phyloP scores from a whole-genome alignment of 2,329 filamentous ascomycete genomes.

The Alternaria tenuissima region DNA sequence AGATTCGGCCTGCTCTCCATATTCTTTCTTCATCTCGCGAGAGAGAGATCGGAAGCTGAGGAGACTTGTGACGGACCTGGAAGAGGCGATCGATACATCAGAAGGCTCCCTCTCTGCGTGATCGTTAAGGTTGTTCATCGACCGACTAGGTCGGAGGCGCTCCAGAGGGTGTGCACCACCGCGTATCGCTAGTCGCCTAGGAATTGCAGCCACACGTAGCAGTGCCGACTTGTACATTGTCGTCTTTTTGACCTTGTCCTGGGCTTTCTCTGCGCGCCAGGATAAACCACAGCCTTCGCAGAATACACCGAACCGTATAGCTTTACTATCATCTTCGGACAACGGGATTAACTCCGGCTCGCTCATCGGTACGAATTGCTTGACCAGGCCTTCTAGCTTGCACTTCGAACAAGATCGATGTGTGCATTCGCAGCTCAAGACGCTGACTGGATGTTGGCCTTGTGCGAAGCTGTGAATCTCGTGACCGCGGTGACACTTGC shows the following conservation, averaged over 20 bases:
- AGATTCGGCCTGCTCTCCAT: constrained; percentile 27
- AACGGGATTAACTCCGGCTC: constrained; percentile 32
- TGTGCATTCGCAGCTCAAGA: constrained; percentile 32
- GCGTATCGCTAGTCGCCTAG: constrained; percentile 20
- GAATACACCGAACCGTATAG: constrained; percentile 34
- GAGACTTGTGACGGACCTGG: constrained; percentile 21
- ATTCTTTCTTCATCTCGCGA: constrained; percentile 19
- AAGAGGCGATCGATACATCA: background rate
- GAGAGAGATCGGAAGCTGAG: constrained; percentile 19
- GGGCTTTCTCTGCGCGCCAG: constrained; percentile 27
- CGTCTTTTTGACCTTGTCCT: constrained; percentile 13
- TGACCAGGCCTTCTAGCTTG: constrained; percentile 27
- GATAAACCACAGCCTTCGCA: constrained; percentile 35
- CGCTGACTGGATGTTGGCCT: constrained; percentile 27
- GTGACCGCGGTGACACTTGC: constrained; percentile 14
- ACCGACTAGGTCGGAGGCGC: constrained; percentile 23
- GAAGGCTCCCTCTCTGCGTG: background rate
- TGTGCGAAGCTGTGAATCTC: constrained; percentile 13
- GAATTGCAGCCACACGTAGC: constrained; percentile 17
- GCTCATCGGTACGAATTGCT: constrained; percentile 34
- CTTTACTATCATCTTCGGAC: constrained; percentile 13
- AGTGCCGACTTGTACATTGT: constrained; percentile 16
- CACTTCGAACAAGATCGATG: constrained; percentile 38
- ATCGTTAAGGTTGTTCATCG: constrained; percentile 19
- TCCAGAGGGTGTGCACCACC: constrained; percentile 10